Evolutionary conservation across 768 basidiomycete species (phyloP), one percentile per base, ranked within the genome.

Genomic region (Dioszegia aurantiaca): DNA sequence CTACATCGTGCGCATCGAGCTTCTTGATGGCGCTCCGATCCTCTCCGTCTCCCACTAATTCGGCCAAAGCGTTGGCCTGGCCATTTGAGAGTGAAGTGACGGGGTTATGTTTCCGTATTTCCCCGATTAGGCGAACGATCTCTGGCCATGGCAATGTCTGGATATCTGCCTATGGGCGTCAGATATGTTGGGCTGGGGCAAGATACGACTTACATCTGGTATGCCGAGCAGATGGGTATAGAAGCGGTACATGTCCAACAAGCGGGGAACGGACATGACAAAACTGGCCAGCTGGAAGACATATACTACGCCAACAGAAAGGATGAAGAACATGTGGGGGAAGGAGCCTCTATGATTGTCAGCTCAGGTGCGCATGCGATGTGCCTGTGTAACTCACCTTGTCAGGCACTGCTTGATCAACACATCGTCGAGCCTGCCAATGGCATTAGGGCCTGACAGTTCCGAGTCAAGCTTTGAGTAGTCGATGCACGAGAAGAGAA

Each of bases 71-170:
- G 83, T 44, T 68, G 30, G 63, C 84, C 44, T 65, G 61, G 31
- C 63, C 61, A 55, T 63, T 69, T 12, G 58, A 64, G n/a, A 69
- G 80, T 2, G 90, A 90, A 0, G 93, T 94, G 24, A 91, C 81
- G 1, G 93, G 92, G 73, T 98, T 98, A 53, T 90, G 86, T 72
- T 95, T 88, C 21, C 93, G 85, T 52, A 99, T 93, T 4, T 86
- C 80, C 12, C 85, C 86, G 57, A 99, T 91, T 31, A 92, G 84
- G 17, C 88, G 83, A 51, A 99, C 95, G 39, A 99, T 83, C 70
- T 91, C 89, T 0, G 89, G 86, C 95, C 95, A 99, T 0, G 93
- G 87, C 39, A 98, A 91, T 0, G 95, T 98, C 78, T 92, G 90
- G 43, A 99, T 93, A 76, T 99, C 95, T 48, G 85, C 88, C 94